Evolutionary conservation across 2,329 filamentous ascomycete species (phyloP).

Genomic region (Neonectria punicea): DNA sequence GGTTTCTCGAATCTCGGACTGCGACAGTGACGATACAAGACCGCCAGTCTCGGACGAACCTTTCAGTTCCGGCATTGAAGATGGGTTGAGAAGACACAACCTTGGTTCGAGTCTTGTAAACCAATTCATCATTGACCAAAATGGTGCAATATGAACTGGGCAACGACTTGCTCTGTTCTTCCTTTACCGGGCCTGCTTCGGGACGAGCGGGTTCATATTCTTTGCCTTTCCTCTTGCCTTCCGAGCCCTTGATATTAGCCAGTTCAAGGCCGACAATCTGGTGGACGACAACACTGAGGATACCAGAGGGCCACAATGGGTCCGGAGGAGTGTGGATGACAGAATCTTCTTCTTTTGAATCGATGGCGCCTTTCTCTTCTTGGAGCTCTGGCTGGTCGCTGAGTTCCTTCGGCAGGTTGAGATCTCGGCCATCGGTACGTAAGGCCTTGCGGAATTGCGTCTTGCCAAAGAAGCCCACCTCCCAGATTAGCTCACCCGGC

Average conservation of each 20-base stretch:
- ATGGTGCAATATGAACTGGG: conserved; percentile 97
- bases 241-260: conserved; percentile 87
- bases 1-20: conserved; percentile 87
- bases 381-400: conserved; percentile 81
- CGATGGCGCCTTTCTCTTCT: conserved; percentile 82
- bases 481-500: conserved; percentile 95
- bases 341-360: conserved; percentile 79
- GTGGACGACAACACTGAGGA: conserved; percentile 87
- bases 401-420: conserved; percentile 77
- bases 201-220: conserved; percentile 91
- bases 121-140: conserved; percentile 84
- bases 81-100: conserved; percentile 94
- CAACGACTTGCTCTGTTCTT: conserved; percentile 81
- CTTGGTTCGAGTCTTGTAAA: conserved; percentile 95
- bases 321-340: conserved; percentile 92
- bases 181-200: conserved; percentile 83
- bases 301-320: conserved; percentile 93
- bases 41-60: conserved; percentile 93
- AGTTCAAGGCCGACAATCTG: conserved; percentile 96
- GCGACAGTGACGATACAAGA: conserved; percentile 87
- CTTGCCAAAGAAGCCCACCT: conserved; percentile 94
- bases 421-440: conserved; percentile 86
- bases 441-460: conserved; percentile 87
- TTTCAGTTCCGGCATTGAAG: conserved; percentile 95
- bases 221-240: conserved; percentile 81